Evolutionary conservation across 805 yeast genomes (phyloP).

Genomic region (Barnettozyma botsteinii): DNA sequence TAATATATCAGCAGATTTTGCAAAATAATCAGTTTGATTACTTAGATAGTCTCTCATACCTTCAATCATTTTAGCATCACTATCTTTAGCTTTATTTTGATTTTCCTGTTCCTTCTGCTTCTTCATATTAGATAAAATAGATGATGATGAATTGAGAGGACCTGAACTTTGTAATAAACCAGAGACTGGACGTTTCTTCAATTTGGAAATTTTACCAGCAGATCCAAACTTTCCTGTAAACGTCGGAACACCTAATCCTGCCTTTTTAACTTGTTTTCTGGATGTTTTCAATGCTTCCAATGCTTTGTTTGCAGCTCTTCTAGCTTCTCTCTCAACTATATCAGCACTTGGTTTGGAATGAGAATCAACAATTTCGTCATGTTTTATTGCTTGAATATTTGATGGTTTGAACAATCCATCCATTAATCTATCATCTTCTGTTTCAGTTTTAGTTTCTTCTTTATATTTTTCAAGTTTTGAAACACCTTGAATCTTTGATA

Average conservation of each 20-base stretch:
- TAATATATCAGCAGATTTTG: conserved; percentile 46
- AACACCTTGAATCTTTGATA: conserved; percentile 65
- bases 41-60: conserved; percentile 37
- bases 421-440: conserved; percentile 62
- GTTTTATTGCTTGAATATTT: conserved; percentile 69
- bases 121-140: conserved; percentile 45
- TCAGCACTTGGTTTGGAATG: conserved; percentile 29
- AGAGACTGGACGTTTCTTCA: conserved; percentile 6
- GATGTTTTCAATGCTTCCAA: conserved; percentile 57
- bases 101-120: conserved; percentile 28
- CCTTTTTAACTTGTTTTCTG: conserved; percentile 31
- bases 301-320: conserved; percentile 47
- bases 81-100: conserved; percentile 1
- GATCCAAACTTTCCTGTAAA: conserved; percentile 93
- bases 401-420: conserved; percentile 70
- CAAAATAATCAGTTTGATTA: conserved; percentile 32
- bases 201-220: conserved; percentile 55
- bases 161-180: conserved; percentile 22
- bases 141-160: conserved; percentile 35
- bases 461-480: conserved; percentile 60
- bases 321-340: conserved; percentile 55
- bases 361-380: conserved; percentile 67
- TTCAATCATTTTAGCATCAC: conserved; percentile 25
- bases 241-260: conserved; percentile 75
- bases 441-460: conserved; percentile 33